Conservation (phyloP, 179 eudicot species). For the Actinidia arguta region DNA sequence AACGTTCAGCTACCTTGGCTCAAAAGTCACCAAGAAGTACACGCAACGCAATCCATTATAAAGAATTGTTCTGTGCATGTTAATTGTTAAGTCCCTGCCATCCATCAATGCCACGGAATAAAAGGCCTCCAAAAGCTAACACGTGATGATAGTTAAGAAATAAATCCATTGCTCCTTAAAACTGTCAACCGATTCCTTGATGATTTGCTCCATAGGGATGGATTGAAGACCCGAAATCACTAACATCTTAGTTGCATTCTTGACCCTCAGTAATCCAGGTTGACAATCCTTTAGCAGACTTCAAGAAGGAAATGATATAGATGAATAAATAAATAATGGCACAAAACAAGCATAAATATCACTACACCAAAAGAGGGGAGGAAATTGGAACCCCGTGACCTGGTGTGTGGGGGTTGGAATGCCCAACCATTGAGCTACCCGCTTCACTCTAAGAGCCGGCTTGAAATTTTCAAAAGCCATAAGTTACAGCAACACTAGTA, state of each 20-base stretch:
- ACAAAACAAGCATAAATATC: too few species aligned
- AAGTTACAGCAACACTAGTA: too few species aligned
- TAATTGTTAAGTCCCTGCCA: not conserved
- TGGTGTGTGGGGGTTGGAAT: too few species aligned
- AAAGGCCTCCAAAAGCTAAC: not conserved
- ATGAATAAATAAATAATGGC: not conserved
- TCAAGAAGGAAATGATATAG: not conserved
- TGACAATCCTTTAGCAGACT: slow-evolving; percentile 91
- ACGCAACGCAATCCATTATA: too few species aligned
- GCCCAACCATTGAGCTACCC: too few species aligned
- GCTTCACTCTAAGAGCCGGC: too few species aligned
- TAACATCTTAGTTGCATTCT: slow-evolving; percentile 73
- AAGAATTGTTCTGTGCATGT: too few species aligned
- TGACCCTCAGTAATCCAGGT: slow-evolving; percentile 80
- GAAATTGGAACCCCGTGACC: too few species aligned
- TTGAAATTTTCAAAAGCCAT: too few species aligned
- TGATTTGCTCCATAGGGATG: slow-evolving; percentile 78
- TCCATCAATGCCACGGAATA: not conserved
- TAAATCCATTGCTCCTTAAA: slow-evolving; percentile 79
- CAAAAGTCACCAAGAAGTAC: too few species aligned
- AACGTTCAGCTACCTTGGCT: too few species aligned
- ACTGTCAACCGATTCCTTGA: slow-evolving; percentile 84
- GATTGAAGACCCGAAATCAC: slow-evolving; percentile 82
- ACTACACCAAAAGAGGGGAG: too few species aligned
- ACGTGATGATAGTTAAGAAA: slow-evolving; percentile 40